phyloP scores from a whole-genome alignment of 306 rosid species.

The Quercus engelmannii region DNA sequence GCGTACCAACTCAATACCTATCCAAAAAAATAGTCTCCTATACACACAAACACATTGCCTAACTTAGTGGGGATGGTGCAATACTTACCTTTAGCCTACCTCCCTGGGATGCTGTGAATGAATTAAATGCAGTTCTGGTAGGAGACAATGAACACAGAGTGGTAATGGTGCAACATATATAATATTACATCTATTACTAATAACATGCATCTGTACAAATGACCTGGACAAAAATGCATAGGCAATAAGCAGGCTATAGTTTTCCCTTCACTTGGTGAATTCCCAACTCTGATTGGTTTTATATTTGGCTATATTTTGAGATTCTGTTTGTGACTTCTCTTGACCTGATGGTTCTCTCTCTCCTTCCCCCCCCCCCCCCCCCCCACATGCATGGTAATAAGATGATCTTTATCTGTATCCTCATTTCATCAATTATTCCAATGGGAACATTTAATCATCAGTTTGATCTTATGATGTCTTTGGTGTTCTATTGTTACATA shows the following conservation, averaged over 20 bases:
- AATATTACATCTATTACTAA: background rate
- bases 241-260: background rate
- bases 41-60: too few relatives aligned
- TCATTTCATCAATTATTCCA: background rate
- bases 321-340: too few relatives aligned
- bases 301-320: too few relatives aligned
- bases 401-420: background rate
- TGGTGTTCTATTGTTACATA: slow-evolving; percentile 16
- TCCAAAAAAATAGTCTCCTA: too few relatives aligned
- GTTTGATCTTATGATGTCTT: background rate
- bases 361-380: rapidly evolving
- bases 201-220: background rate
- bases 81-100: background rate
- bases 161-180: background rate
- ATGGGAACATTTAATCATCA: background rate
- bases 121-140: background rate
- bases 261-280: background rate
- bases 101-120: background rate
- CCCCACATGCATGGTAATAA: background rate
- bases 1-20: too few relatives aligned
- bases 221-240: background rate
- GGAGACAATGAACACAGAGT: background rate
- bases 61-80: background rate
- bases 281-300: background rate
- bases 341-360: too few relatives aligned